Conservation (phyloP, 495 filamentous ascomycete genomes). For the Daldinia grandis region DNA sequence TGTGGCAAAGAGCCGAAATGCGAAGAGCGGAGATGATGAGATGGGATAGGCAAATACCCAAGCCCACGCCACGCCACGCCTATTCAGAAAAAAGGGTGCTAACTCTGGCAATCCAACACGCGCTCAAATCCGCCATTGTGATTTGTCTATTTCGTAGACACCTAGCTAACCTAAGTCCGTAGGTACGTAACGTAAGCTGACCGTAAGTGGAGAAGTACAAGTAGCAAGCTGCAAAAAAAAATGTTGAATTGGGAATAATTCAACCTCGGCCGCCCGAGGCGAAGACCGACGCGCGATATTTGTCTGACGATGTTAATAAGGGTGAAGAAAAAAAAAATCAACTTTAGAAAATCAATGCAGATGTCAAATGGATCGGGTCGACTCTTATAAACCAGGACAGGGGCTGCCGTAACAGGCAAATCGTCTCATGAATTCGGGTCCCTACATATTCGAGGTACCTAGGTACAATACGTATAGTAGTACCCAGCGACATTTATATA, state of each 20-base stretch:
- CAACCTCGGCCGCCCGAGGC: background rate
- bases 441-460: background rate
- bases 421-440: background rate
- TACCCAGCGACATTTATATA: too few relatives aligned
- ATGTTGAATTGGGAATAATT: background rate
- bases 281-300: background rate
- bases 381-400: background rate
- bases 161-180: background rate
- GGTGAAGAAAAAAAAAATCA: background rate
- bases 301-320: background rate
- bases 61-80: background rate
- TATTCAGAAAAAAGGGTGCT: background rate
- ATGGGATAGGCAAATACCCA: background rate
- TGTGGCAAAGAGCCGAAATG: conserved; percentile 27
- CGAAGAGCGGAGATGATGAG: conserved; percentile 13
- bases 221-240: background rate
- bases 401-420: background rate
- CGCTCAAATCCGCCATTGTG: conserved; percentile 28
- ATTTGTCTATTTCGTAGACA: background rate
- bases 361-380: background rate
- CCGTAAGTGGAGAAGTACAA: background rate
- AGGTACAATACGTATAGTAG: background rate
- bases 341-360: conserved; percentile 1
- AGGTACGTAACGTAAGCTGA: background rate
- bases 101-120: conserved; percentile 33